Conservation (phyloP, 2,329 filamentous ascomycete species). For the Amesomyces nigricolor region DNA sequence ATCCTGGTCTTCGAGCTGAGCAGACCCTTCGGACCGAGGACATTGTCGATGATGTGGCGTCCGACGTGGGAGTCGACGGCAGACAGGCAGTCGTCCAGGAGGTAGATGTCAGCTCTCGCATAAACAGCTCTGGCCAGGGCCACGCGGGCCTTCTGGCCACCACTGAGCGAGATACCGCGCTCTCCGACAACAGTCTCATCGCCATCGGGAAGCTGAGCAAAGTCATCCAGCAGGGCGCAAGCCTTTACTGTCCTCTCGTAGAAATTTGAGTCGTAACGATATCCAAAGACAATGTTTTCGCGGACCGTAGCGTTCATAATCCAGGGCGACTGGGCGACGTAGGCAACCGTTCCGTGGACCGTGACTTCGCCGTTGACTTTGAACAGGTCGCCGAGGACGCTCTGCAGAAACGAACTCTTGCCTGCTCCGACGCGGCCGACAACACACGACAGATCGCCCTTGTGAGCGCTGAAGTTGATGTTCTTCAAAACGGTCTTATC, state of each 20-base stretch:
- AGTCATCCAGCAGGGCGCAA: constrained; percentile 86
- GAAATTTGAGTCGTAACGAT: constrained; percentile 87
- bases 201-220: constrained; percentile 85
- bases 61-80: constrained; percentile 98
- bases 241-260: constrained; percentile 90
- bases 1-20: constrained; percentile 83
- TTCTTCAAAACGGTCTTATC: constrained; percentile 66
- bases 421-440: constrained; percentile 92
- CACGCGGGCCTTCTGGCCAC: constrained; percentile 91
- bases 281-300: constrained; percentile 95
- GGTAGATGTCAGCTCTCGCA: constrained; percentile 90
- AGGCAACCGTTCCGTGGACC: constrained; percentile 77
- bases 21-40: constrained; percentile 79
- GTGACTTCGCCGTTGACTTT: constrained; percentile 80
- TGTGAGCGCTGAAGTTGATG: constrained; percentile 82
- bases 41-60: constrained; percentile 88
- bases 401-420: constrained; percentile 88
- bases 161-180: constrained; percentile 90
- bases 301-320: constrained; percentile 97
- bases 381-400: constrained; percentile 85
- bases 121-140: constrained; percentile 92
- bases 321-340: constrained; percentile 91
- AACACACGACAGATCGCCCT: constrained; percentile 88
- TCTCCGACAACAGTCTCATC: constrained; percentile 97
- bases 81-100: constrained; percentile 89